Conservation (phyloP, 2,329 filamentous ascomycete genomes). For the Paracoccidioides brasiliensis region DNA sequence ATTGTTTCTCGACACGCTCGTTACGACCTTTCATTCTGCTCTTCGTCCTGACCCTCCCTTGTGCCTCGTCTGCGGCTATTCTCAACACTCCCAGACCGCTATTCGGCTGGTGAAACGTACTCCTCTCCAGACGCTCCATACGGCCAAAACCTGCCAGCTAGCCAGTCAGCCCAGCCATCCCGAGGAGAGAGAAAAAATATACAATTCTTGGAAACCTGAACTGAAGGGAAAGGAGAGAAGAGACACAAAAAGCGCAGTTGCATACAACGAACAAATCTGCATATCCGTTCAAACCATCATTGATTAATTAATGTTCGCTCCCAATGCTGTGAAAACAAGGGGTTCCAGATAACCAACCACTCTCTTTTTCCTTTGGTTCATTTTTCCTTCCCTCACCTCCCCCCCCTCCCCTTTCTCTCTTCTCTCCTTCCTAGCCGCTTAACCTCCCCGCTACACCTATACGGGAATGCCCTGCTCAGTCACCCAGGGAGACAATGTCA, state of each 20-base stretch:
- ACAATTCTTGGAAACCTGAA: too few relatives aligned
- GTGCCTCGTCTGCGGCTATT: not conserved
- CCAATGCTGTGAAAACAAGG: not conserved
- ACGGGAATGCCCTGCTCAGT: constrained; percentile 42
- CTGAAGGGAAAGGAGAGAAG: too few relatives aligned
- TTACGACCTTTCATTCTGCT: not conserved
- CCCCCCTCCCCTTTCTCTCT: not conserved
- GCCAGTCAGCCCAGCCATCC: too few relatives aligned
- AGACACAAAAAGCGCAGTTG: not conserved
- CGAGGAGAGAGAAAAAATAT: too few relatives aligned
- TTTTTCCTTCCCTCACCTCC: not conserved
- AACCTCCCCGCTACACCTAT: not conserved
- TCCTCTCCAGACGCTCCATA: not conserved
- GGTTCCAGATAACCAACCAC: not conserved
- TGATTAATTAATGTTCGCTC: not conserved
- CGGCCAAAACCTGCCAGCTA: not conserved
- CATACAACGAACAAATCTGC: not conserved
- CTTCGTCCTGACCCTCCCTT: too few relatives aligned
- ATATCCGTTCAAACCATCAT: not conserved
- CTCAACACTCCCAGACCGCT: not conserved
- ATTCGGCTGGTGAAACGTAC: not conserved
- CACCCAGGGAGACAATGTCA: constrained; percentile 61
- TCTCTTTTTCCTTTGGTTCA: not conserved
- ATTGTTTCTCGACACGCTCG: not conserved
- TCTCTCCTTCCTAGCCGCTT: not conserved